Evolutionary conservation across 108 stramenopile genomes (phyloP).

Genomic region (Ochromonas danica): DNA sequence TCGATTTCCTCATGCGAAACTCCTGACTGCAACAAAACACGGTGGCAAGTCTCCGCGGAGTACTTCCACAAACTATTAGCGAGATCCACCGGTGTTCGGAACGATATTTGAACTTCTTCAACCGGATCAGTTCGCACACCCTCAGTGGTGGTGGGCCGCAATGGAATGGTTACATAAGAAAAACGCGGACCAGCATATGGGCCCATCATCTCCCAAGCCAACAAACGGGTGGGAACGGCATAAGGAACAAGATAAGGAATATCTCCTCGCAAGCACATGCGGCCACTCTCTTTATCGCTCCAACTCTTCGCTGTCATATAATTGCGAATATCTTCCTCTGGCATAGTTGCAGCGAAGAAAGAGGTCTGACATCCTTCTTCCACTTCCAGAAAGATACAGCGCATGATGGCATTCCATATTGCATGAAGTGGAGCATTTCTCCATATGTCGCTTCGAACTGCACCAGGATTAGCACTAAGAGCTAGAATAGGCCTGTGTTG

Average conservation of each 20-base stretch:
- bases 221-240: not conserved
- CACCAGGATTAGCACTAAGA: slow-evolving; percentile 53
- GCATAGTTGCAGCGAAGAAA: slow-evolving; percentile 33
- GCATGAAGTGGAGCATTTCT: slow-evolving; percentile 37
- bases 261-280: not conserved
- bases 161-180: not conserved
- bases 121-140: no score
- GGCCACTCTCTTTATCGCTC: no score
- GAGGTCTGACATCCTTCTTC: slow-evolving; percentile 43
- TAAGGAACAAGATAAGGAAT: slow-evolving; percentile 11
- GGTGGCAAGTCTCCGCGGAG: not conserved
- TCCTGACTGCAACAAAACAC: not conserved
- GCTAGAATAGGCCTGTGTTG: slow-evolving; percentile 23
- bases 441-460: slow-evolving; percentile 59
- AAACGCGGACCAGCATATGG: slow-evolving; percentile 30
- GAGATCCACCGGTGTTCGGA: not conserved
- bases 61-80: not conserved
- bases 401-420: slow-evolving; percentile 21
- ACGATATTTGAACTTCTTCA: no score
- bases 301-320: not conserved
- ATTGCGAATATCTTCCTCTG: not conserved
- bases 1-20: not conserved
- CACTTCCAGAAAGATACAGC: slow-evolving; percentile 37
- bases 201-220: slow-evolving; percentile 22
- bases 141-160: no score